A percentile compares a stretch with the other conserved stretches of the same genome.
Evolutionary conservation across 1,284 basidiomycete species (phyloP).

Genomic region (Moesziomyces aphidis): DNA sequence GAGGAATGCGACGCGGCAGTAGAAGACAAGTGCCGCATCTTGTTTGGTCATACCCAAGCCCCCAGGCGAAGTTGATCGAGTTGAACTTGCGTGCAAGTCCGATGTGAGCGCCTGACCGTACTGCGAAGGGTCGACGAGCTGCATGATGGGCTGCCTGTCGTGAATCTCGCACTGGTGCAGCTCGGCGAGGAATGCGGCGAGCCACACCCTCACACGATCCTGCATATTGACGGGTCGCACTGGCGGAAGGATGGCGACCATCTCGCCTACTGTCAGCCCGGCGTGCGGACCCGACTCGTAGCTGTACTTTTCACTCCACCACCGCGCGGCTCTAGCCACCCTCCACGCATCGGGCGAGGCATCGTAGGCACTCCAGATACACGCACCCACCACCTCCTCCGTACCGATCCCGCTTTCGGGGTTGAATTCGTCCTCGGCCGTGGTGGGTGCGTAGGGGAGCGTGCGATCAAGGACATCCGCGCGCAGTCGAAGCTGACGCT

Average conservation of each 20-base stretch:
- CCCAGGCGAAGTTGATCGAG: neutral
- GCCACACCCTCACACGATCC: constrained; percentile 30
- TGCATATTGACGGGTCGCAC: constrained; percentile 33
- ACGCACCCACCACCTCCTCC: constrained; percentile 37
- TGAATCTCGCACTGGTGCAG: constrained; percentile 39
- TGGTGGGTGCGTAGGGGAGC: constrained; percentile 11
- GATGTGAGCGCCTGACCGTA: constrained; percentile 10
- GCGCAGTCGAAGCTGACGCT: constrained; percentile 6
- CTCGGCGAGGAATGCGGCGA: constrained; percentile 29
- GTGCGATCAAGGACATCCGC: constrained; percentile 27
- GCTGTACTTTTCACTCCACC: constrained; percentile 42
- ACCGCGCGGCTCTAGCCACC: constrained; percentile 21
- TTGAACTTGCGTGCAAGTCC: neutral
- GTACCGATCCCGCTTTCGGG: constrained; percentile 36
- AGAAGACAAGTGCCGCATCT: constrained; percentile 27
- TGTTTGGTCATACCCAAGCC: constrained; percentile 12
- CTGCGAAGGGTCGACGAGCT: constrained; percentile 18
- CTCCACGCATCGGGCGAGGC: constrained; percentile 17
- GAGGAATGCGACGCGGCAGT: constrained; percentile 10
- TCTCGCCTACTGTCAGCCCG: constrained; percentile 36
- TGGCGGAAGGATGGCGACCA: constrained; percentile 42
- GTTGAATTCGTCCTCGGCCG: constrained; percentile 30
- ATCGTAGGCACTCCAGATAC: constrained; percentile 26
- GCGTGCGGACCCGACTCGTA: constrained; percentile 31
- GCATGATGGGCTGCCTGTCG: constrained; percentile 20